Base-by-base conservation (phyloP, 306 rosid genomes). In the Vigna reflexopilosa region DNA sequence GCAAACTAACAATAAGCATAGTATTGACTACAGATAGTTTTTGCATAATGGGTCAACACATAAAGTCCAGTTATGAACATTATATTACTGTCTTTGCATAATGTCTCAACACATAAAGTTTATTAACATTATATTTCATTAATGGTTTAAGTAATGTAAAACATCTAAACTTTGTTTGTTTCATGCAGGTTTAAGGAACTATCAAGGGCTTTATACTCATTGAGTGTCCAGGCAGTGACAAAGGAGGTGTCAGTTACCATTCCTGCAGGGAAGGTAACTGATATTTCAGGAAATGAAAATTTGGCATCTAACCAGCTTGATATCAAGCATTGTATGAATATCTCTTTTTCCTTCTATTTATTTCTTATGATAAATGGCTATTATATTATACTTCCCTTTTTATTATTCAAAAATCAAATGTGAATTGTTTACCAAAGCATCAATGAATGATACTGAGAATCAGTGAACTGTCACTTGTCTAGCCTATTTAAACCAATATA, bases 261-360 rank as follows among this genome's bases (percentile, higher is more conserved):
- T 83, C 91, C 93, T 68, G 81, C 80, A 32, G 91, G 87, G 82
- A 90, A 73, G 80, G 89, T 84, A 73, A 77, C 83, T 63, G 96
- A 90, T 76, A 87, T 90, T 77, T 88, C 96, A 68, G 96, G 90
- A 70, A 90, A 90, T 82, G 86, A 58, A 72, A 90, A 90, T 78
- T 61, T 88, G 90, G 90, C 86, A 77, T 90, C 96, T 16, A 88
- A 87, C 85, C 85, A 87, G 67, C 86, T 90, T 80, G 83, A 77
- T 83, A 82, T 88, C 82, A 80, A 78, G 76, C 83, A 85, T 67
- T 88, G 91, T 90, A 87, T 66, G 93, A 48, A 80, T 61, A 73
- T 45, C 64, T 68, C 79, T 24, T 80, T 20, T 58, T 17, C 72
- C 49, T 83, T 63, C 67, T 61, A 42, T 67, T 47, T 57, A 17